Percentiles rank a stretch among this genome's conserved stretches.
Evolutionary conservation across 768 basidiomycete species (phyloP).

Genomic region (Termitomyces sp.): DNA sequence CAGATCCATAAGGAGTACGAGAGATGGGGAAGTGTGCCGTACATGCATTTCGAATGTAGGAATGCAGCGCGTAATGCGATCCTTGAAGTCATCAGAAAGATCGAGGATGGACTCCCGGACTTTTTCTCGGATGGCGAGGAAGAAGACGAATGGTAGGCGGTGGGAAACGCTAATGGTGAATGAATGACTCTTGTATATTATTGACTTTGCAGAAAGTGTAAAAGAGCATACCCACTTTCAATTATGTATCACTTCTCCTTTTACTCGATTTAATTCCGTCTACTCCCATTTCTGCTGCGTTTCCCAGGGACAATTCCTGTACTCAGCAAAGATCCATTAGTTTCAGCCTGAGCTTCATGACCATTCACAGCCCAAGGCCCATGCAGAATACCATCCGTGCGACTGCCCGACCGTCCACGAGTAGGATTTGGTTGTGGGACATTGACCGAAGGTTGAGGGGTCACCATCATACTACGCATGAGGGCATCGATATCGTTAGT

Average conservation of each 20-base stretch:
- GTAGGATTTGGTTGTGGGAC: constrained; percentile 2
- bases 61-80: constrained; percentile 54
- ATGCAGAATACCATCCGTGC: constrained; percentile 21
- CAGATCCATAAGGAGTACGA: constrained; percentile 67
- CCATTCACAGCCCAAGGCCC: constrained; percentile 36
- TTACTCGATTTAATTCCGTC: constrained; percentile 13
- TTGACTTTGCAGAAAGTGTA: background rate
- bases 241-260: background rate
- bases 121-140: constrained; percentile 46
- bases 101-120: constrained; percentile 60
- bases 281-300: constrained; percentile 19
- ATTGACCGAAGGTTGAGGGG: constrained; percentile 16
- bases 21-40: constrained; percentile 67
- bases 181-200: background rate
- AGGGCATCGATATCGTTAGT: constrained; percentile 47
- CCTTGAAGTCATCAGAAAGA: constrained; percentile 47
- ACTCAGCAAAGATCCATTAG: constrained; percentile 8
- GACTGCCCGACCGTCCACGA: constrained; percentile 11
- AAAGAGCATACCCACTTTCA: constrained; percentile 2
- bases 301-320: constrained; percentile 17
- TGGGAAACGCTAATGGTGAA: background rate
- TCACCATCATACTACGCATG: constrained; percentile 53
- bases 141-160: constrained; percentile 6
- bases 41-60: constrained; percentile 78
- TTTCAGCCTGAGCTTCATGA: constrained; percentile 6